Percentiles rank a stretch among this genome's conserved stretches.
Conservation (phyloP, 2,329 filamentous ascomycete genomes). For the Fusarium devonianum region DNA sequence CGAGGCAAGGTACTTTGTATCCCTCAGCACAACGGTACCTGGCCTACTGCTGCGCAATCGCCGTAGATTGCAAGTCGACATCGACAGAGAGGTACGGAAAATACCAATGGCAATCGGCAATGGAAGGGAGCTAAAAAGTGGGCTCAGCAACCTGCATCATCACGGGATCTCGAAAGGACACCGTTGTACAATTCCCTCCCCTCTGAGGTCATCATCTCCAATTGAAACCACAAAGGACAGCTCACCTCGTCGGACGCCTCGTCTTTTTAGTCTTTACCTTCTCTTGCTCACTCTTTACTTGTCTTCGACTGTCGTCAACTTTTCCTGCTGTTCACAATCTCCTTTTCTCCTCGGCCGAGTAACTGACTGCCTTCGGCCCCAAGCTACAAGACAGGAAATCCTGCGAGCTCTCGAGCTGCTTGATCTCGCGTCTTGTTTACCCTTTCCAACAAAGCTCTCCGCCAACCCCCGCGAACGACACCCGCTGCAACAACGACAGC, state of each 20-base stretch:
- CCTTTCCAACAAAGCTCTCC: conserved; percentile 1
- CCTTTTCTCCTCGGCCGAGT: conserved; percentile 15
- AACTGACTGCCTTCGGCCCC: conserved; percentile 5
- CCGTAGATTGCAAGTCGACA: not conserved
- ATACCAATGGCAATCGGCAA: too few relatives aligned
- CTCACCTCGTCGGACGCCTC: conserved; percentile 33
- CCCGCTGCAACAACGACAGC: not conserved
- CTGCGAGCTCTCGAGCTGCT: conserved; percentile 16
- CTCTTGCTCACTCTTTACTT: conserved; percentile 30
- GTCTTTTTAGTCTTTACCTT: conserved; percentile 25
- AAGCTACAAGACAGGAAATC: conserved; percentile 5
- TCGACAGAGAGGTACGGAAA: conserved; percentile 10
- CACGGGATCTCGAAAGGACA: conserved; percentile 51
- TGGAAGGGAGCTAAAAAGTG: conserved; percentile 38
- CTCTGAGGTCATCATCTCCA: conserved; percentile 45
- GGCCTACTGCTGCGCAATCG: not conserved
- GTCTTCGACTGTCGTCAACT: conserved; percentile 25
- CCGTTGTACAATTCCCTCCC: conserved; percentile 44
- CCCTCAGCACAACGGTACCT: conserved; percentile 7
- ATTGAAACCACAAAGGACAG: conserved; percentile 41
- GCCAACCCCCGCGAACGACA: conserved; percentile 4
- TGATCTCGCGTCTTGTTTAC: conserved; percentile 2
- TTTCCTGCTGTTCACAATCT: conserved; percentile 13
- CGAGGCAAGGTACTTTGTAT: not conserved
- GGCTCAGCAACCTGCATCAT: conserved; percentile 39